phyloP scores from a whole-genome alignment of 192 early-diverging fungal species.

The Linnemannia hyalina region DNA sequence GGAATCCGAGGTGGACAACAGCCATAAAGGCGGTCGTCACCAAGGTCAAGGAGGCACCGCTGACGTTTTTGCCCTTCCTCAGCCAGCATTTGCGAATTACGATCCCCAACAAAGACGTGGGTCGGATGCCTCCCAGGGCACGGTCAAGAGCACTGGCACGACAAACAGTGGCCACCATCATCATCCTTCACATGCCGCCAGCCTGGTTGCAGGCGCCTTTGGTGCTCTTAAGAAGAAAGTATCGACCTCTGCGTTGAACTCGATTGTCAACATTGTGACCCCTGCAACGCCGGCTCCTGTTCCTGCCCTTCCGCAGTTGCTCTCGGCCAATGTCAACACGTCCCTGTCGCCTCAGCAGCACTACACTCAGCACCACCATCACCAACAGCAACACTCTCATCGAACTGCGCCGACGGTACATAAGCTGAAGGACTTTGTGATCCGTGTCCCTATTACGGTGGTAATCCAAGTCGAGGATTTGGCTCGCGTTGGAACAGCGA shows the following conservation, averaged over 20 bases:
- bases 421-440: constrained; percentile 48
- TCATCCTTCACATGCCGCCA: not conserved
- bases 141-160: constrained; percentile 15
- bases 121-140: constrained; percentile 21
- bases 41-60: not conserved
- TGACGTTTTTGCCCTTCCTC: not conserved
- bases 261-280: constrained; percentile 3
- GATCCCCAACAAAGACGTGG: constrained; percentile 15
- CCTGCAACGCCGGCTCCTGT: not conserved
- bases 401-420: constrained; percentile 16
- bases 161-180: not conserved
- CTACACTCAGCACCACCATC: not conserved
- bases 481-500: not conserved
- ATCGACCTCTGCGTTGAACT: constrained; percentile 13
- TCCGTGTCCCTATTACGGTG: constrained; percentile 40
- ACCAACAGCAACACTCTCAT: constrained; percentile 1
- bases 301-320: not conserved
- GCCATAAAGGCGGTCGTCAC: not conserved
- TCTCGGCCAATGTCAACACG: not conserved
- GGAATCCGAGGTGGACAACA: not conserved
- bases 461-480: constrained; percentile 40
- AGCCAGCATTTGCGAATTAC: constrained; percentile 4
- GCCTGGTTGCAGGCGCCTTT: constrained; percentile 21
- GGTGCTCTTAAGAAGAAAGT: constrained; percentile 33
- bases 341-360: not conserved